Percentiles rank a stretch among this genome's conserved stretches.
Evolutionary conservation across 805 yeast genomes (phyloP).

Genomic region (Metschnikowia amazonensis): DNA sequence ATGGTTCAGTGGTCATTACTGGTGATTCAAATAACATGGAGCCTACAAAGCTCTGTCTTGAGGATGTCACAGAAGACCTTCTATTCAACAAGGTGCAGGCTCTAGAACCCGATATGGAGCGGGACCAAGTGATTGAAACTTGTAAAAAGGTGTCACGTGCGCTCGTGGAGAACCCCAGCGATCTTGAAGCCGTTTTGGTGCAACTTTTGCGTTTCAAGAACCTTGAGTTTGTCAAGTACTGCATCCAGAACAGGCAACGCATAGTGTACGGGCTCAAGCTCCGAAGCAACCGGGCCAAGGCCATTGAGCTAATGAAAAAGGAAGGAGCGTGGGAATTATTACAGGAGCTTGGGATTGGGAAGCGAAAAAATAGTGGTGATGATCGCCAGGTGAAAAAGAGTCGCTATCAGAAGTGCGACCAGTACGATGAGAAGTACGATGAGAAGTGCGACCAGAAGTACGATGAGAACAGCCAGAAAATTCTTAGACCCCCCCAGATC

Average conservation of each 20-base stretch:
- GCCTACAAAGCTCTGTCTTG: constrained; percentile 6
- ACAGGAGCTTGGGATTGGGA: constrained; percentile 35
- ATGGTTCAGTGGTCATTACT: neutral
- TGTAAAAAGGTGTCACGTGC: constrained; percentile 38
- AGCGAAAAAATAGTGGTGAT: constrained; percentile 12
- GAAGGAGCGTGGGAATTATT: constrained; percentile 41
- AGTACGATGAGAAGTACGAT: no score
- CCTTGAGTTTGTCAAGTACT: constrained; percentile 43
- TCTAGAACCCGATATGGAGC: constrained; percentile 35
- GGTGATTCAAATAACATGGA: neutral
- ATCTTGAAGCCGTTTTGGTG: constrained; percentile 52
- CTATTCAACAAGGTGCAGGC: constrained; percentile 33
- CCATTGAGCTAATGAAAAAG: constrained; percentile 42
- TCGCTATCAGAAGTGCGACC: no score
- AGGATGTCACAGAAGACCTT: constrained; percentile 14
- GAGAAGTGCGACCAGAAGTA: no score
- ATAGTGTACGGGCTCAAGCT: constrained; percentile 54
- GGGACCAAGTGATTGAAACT: constrained; percentile 31
- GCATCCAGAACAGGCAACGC: constrained; percentile 49
- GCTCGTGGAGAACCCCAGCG: constrained; percentile 35
- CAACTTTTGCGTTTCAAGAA: constrained; percentile 51
- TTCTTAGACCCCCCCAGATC: constrained; percentile 41
- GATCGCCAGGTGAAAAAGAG: constrained; percentile 3
- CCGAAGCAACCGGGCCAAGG: constrained; percentile 30
- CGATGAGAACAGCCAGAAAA: no score